A percentile compares a stretch with the other conserved stretches of the same genome.
phyloP scores from a whole-genome alignment of 2,329 filamentous ascomycete species.

The Ophiostoma australiae region DNA sequence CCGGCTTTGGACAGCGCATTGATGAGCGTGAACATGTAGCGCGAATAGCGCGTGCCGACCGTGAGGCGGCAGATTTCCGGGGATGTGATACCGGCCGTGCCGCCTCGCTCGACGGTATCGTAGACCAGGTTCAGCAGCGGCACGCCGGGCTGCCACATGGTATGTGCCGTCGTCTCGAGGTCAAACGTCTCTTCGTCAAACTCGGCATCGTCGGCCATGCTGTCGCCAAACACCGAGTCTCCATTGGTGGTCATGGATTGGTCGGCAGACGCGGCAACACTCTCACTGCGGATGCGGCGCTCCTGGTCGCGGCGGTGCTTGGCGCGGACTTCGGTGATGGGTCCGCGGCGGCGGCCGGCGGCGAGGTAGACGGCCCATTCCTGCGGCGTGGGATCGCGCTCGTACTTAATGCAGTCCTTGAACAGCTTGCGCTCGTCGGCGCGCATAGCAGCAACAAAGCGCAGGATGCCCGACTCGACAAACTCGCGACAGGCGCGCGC shows the following conservation, averaged over 20 bases:
- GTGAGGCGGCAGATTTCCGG: conserved; percentile 37
- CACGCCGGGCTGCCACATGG: conserved; percentile 6
- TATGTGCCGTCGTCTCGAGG: too few relatives aligned
- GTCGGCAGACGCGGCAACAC: conserved; percentile 23
- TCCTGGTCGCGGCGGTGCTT: conserved; percentile 19
- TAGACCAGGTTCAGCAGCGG: conserved; percentile 34
- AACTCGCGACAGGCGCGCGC: conserved; percentile 56
- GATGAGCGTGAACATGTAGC: conserved; percentile 36
- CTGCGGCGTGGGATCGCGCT: conserved; percentile 50
- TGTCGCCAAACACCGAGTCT: conserved; percentile 18
- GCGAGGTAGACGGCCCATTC: conserved; percentile 55
- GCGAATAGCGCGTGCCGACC: conserved; percentile 36
- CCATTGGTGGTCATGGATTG: conserved; percentile 21
- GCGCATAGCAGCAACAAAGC: conserved; percentile 54
- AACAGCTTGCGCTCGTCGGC: conserved; percentile 47
- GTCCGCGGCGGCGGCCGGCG: conserved; percentile 40
- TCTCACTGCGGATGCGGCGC: conserved; percentile 15
- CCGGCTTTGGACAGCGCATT: conserved; percentile 34
- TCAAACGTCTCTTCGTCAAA: conserved; percentile 18
- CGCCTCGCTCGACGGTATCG: conserved; percentile 35
- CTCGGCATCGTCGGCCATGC: conserved; percentile 21
- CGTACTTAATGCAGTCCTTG: conserved; percentile 58
- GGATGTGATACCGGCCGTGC: conserved; percentile 35
- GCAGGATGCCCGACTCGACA: conserved; percentile 50
- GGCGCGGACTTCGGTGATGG: conserved; percentile 25